A percentile compares a stretch with the other conserved stretches of the same genome.
These are phyloP conservation scores for Dactylonectria estremocensis DNA, from an alignment of 2,329 filamentous ascomycete species.

Conservation along the genomic window DNA sequence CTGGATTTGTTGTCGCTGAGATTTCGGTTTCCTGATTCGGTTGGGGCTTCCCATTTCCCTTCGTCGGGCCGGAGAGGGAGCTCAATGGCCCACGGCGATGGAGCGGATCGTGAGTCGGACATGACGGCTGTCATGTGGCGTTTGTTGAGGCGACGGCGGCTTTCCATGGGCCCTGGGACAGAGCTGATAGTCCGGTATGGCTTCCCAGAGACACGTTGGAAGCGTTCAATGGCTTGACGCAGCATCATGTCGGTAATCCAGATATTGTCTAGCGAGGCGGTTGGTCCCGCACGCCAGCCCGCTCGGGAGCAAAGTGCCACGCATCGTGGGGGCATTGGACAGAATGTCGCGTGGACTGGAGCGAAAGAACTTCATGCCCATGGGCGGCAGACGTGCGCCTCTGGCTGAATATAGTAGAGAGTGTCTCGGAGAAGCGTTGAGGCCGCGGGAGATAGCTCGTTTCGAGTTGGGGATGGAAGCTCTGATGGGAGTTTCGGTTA, in stretches of 20 bases:
- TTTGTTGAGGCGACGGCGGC: constrained; percentile 66
- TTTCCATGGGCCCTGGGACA: constrained; percentile 69
- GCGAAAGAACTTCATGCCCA: constrained; percentile 26
- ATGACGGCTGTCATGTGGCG: constrained; percentile 68
- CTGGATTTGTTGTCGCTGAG: constrained; percentile 45
- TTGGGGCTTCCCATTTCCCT: constrained; percentile 69
- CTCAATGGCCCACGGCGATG: constrained; percentile 64
- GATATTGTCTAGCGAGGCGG: constrained; percentile 44
- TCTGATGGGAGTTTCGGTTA: background rate
- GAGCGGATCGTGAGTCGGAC: constrained; percentile 54
- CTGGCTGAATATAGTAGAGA: background rate
- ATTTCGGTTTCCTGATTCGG: constrained; percentile 47
- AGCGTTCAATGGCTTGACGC: constrained; percentile 52
- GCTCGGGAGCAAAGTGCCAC: constrained; percentile 47
- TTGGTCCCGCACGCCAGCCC: constrained; percentile 34
- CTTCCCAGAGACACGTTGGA: constrained; percentile 39
- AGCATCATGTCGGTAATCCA: constrained; percentile 54
- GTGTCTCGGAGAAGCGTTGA: constrained; percentile 4
- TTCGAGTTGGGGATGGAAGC: background rate
- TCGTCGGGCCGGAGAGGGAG: constrained; percentile 60
- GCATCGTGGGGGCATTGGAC: constrained; percentile 52
- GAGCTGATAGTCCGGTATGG: constrained; percentile 56
- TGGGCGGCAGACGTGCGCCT: constrained; percentile 18
- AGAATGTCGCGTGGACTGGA: constrained; percentile 12
- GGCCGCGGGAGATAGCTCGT: background rate